These are phyloP conservation scores for Pseudomassariella vexata DNA, from an alignment of 2,329 filamentous ascomycete species.

Conservation along the genomic window DNA sequence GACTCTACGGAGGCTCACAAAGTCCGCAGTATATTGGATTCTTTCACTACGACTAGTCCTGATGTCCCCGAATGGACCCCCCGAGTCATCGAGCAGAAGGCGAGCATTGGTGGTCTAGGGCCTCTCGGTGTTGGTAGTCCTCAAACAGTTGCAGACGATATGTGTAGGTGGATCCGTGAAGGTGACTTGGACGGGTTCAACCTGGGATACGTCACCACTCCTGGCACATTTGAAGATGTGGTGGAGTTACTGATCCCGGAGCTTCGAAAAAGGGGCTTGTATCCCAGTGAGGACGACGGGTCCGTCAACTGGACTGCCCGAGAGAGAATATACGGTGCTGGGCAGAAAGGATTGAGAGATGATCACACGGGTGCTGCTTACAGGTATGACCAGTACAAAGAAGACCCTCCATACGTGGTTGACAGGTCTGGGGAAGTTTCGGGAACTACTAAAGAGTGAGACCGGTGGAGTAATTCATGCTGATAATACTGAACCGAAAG, in stretches of 20 bases:
- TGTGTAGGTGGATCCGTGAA: conserved; percentile 20
- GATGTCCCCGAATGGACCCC: conserved; percentile 37
- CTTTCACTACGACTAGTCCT: conserved; percentile 42
- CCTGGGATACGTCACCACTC: conserved; percentile 20
- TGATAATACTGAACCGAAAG: no score
- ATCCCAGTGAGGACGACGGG: conserved; percentile 26
- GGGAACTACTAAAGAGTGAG: no score
- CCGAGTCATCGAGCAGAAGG: conserved; percentile 33
- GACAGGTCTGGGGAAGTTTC: no score
- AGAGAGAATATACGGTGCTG: conserved; percentile 58
- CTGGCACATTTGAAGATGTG: conserved; percentile 21
- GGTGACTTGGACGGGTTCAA: conserved; percentile 22
- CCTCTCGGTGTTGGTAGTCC: conserved; percentile 18
- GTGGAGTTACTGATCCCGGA: conserved; percentile 22
- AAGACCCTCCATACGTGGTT: conserved; percentile 40
- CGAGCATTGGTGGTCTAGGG: conserved; percentile 31
- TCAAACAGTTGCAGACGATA: conserved; percentile 19
- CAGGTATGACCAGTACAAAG: conserved; percentile 57
- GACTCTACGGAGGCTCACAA: conserved; percentile 49
- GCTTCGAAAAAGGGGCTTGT: conserved; percentile 19
- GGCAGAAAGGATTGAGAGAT: conserved; percentile 47
- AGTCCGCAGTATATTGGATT: conserved; percentile 41
- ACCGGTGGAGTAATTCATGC: no score
- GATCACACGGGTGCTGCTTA: conserved; percentile 56
- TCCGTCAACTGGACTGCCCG: conserved; percentile 45